These are phyloP conservation scores for Monosporascus sp. DNA, from an alignment of 2,329 filamentous ascomycete species.

Conservation along the genomic window DNA sequence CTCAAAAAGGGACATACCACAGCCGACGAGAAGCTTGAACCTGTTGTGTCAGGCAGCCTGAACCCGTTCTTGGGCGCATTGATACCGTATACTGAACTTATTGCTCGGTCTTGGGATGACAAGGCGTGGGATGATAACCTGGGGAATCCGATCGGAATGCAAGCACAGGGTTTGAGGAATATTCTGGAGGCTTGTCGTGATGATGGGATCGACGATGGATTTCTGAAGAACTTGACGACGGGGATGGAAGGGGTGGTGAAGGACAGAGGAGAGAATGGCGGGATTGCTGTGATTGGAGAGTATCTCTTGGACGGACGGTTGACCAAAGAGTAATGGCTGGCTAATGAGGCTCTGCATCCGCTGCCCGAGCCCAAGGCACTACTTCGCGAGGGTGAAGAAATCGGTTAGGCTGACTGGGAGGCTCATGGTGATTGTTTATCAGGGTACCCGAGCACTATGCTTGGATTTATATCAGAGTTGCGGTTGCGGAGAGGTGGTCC, in stretches of 20 bases:
- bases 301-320: too few relatives aligned
- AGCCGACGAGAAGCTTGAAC: conserved; percentile 1
- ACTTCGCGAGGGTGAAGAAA: too few relatives aligned
- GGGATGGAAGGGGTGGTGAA: background rate
- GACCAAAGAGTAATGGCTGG: too few relatives aligned
- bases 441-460: too few relatives aligned
- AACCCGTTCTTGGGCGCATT: conserved; percentile 20
- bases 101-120: conserved; percentile 16
- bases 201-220: background rate
- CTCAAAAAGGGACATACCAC: conserved; percentile 12
- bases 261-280: background rate
- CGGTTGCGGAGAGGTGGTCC: too few relatives aligned
- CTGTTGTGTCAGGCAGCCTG: conserved; percentile 7
- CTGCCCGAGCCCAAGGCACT: too few relatives aligned
- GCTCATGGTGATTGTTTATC: too few relatives aligned
- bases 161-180: conserved; percentile 4
- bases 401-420: too few relatives aligned
- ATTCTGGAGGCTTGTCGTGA: too few relatives aligned
- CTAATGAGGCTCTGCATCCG: too few relatives aligned
- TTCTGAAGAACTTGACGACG: too few relatives aligned
- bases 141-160: conserved; percentile 23
- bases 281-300: background rate
- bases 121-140: conserved; percentile 16
- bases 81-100: conserved; percentile 15
- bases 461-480: too few relatives aligned